Evolutionary conservation across 768 basidiomycete species (phyloP).

Genomic region (Naematelia encephala): DNA sequence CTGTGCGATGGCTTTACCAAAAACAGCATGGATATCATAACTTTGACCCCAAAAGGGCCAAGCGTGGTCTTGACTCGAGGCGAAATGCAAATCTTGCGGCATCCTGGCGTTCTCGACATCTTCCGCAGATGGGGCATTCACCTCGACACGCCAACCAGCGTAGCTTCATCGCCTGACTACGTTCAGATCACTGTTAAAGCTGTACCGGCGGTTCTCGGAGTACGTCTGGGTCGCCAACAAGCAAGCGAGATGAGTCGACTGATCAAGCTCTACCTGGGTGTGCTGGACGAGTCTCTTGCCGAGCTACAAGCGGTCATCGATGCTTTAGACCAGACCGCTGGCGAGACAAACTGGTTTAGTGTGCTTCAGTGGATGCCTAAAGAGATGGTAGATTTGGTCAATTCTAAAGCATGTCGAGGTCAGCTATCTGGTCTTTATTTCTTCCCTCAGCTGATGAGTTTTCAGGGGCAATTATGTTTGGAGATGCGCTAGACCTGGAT

Average conservation of each 20-base stretch:
- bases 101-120: constrained; percentile 13
- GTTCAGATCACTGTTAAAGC: constrained; percentile 13
- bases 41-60: constrained; percentile 52
- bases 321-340: not conserved
- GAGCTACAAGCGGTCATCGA: constrained; percentile 26
- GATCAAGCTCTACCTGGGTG: constrained; percentile 67
- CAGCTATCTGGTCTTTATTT: constrained; percentile 27
- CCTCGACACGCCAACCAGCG: constrained; percentile 6
- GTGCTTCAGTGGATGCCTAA: constrained; percentile 73
- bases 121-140: constrained; percentile 45
- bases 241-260: constrained; percentile 72
- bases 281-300: constrained; percentile 56
- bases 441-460: constrained; percentile 2
- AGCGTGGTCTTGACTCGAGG: constrained; percentile 63
- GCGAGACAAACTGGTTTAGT: not conserved
- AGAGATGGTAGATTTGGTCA: constrained; percentile 74
- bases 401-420: constrained; percentile 96
- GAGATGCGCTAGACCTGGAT: constrained; percentile 65
- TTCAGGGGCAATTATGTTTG: constrained; percentile 95
- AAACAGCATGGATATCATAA: constrained; percentile 47
- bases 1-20: constrained; percentile 65
- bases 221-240: constrained; percentile 43
- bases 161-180: constrained; percentile 4
- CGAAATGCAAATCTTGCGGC: constrained; percentile 59
- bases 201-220: constrained; percentile 29